These are phyloP conservation scores for Orbilia javanica DNA, from an alignment of 2,329 filamentous ascomycete species.

Conservation along the genomic window DNA sequence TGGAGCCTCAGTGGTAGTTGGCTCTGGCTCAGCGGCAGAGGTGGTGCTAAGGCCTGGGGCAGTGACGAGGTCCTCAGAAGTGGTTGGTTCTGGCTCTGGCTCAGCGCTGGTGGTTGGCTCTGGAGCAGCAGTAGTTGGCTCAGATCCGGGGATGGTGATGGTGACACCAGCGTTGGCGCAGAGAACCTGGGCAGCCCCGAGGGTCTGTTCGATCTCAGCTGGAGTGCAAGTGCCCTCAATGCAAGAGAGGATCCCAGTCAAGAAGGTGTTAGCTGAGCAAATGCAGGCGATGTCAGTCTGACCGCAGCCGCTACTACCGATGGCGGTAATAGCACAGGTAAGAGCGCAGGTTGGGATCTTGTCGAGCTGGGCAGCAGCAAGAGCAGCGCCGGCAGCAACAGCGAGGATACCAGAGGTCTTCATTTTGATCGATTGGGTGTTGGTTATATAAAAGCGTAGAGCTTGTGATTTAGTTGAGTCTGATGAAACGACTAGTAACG, in stretches of 20 bases:
- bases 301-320: constrained; percentile 31
- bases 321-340: constrained; percentile 42
- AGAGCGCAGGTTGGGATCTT: constrained; percentile 49
- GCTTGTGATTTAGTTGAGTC: constrained; percentile 27
- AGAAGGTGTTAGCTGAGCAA: constrained; percentile 30
- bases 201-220: constrained; percentile 27
- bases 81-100: not conserved
- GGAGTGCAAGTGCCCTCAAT: constrained; percentile 31
- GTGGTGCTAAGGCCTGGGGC: constrained; percentile 4
- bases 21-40: not conserved
- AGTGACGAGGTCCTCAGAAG: constrained; percentile 8
- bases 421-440: constrained; percentile 54
- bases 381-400: constrained; percentile 47
- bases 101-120: constrained; percentile 14
- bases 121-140: constrained; percentile 15
- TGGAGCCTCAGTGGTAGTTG: constrained; percentile 18
- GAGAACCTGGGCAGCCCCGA: constrained; percentile 41
- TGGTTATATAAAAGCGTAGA: constrained; percentile 33
- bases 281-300: constrained; percentile 53
- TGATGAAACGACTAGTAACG: constrained; percentile 52
- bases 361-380: constrained; percentile 52
- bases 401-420: constrained; percentile 53
- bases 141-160: constrained; percentile 34
- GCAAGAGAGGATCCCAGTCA: constrained; percentile 39
- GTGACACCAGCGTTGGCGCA: constrained; percentile 50